Percentiles rank a stretch among this genome's conserved stretches.
Conservation (phyloP, 495 filamentous ascomycete genomes). For the Glonium stellatum region DNA sequence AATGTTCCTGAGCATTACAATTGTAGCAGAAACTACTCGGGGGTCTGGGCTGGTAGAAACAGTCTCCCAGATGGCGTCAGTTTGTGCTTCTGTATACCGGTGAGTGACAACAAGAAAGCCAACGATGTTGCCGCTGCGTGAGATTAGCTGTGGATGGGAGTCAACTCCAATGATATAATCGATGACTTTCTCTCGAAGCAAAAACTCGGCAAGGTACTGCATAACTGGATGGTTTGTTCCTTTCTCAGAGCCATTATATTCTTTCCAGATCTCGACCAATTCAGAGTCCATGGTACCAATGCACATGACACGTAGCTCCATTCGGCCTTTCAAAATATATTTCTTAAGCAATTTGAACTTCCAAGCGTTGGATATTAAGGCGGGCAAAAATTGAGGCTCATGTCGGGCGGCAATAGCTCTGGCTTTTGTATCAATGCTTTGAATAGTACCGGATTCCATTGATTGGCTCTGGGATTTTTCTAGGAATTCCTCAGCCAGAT, state of each 20-base stretch:
- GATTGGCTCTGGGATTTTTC: constrained; percentile 11
- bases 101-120: constrained; percentile 80
- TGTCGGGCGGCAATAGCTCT: background rate
- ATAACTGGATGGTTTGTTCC: constrained; percentile 47
- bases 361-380: constrained; percentile 56
- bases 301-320: constrained; percentile 77
- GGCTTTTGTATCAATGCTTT: background rate
- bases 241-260: constrained; percentile 40
- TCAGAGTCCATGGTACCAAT: constrained; percentile 65
- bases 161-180: constrained; percentile 85
- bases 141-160: constrained; percentile 85
- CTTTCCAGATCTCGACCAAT: constrained; percentile 55
- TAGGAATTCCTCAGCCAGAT: constrained; percentile 16
- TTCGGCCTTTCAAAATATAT: constrained; percentile 71
- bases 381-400: constrained; percentile 16
- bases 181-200: constrained; percentile 60
- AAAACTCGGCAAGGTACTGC: constrained; percentile 58
- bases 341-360: constrained; percentile 61
- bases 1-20: constrained; percentile 66
- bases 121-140: constrained; percentile 72
- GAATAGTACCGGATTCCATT: background rate
- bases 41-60: constrained; percentile 78
- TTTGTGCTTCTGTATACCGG: constrained; percentile 63
- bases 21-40: constrained; percentile 68
- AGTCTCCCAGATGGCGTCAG: constrained; percentile 79